Conservation (phyloP, 805 yeast species). For the Isabelozyma pseudorhagii region DNA sequence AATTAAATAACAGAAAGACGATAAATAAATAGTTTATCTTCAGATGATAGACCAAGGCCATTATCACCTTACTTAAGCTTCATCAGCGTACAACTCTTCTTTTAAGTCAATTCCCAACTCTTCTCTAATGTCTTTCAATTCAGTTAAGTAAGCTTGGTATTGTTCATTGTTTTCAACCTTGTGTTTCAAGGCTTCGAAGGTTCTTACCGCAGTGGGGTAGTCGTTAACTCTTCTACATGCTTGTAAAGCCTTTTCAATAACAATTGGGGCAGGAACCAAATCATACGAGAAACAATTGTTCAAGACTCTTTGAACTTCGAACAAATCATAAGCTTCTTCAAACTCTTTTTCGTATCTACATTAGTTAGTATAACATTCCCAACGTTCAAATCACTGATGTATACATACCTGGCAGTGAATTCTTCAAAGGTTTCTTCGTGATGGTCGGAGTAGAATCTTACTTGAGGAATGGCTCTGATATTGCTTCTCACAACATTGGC, state of each 20-base stretch:
- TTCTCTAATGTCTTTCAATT: slow-evolving; percentile 84
- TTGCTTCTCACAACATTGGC: slow-evolving; percentile 14
- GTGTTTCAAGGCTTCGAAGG: slow-evolving; percentile 93
- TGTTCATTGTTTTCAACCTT: slow-evolving; percentile 94
- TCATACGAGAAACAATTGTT: slow-evolving; percentile 98
- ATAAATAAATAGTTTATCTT: neutral
- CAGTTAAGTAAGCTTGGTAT: slow-evolving; percentile 94
- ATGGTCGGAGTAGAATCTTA: slow-evolving; percentile 72
- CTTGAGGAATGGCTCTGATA: slow-evolving; percentile 17
- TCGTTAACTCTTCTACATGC: slow-evolving; percentile 99
- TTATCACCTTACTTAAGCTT: slow-evolving; percentile 13
- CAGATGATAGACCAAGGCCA: neutral
- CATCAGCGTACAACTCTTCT: slow-evolving; percentile 68
- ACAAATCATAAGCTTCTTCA: slow-evolving; percentile 53
- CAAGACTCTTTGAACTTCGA: slow-evolving; percentile 73
- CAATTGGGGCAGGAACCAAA: slow-evolving; percentile 96
- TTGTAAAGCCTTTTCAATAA: slow-evolving; percentile 89
- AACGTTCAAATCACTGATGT: neutral
- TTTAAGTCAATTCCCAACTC: slow-evolving; percentile 91
- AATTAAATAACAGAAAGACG: neutral
- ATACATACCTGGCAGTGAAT: slow-evolving; percentile 71
- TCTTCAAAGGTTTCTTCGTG: slow-evolving; percentile 94
- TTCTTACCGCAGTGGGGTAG: slow-evolving; percentile 97
- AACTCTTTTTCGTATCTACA: slow-evolving; percentile 88
- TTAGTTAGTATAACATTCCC: slow-evolving; percentile 17